phyloP scores from a whole-genome alignment of 345 rosid genomes.

The Eucalyptus cloeziana region DNA sequence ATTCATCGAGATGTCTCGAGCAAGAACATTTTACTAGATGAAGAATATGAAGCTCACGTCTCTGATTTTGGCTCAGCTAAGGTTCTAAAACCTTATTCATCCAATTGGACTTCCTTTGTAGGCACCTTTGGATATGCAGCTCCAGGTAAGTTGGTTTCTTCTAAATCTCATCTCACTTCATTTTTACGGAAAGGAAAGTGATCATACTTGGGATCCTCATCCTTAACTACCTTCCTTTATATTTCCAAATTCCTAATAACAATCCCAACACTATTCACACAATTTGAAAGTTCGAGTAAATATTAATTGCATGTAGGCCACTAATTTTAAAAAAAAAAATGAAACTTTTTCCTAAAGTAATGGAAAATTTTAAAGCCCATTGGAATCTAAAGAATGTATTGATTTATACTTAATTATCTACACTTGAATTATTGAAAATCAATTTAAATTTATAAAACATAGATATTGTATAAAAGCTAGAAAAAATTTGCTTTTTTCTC shows the following conservation, averaged over 20 bases:
- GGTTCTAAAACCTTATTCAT: background rate
- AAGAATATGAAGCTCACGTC: background rate
- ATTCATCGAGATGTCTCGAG: background rate
- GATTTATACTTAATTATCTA: background rate
- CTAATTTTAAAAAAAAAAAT: background rate
- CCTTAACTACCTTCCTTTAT: background rate
- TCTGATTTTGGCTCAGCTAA: background rate
- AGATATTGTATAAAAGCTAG: background rate
- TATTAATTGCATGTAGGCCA: background rate
- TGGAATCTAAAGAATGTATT: background rate
- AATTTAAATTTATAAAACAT: background rate
- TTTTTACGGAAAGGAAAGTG: background rate
- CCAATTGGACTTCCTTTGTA: background rate
- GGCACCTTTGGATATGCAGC: no score
- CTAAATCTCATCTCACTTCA: background rate
- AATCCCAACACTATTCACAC: rapidly evolving
- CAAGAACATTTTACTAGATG: background rate
- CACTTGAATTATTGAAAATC: background rate
- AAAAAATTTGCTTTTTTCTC: background rate
- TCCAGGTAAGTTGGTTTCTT: no score
- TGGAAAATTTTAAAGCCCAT: background rate
- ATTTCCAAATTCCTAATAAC: background rate
- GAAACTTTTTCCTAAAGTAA: background rate
- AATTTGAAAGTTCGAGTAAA: background rate
- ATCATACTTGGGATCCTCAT: background rate